Base-by-base conservation (phyloP, 306 rosid species). In the Malus orientalis region DNA sequence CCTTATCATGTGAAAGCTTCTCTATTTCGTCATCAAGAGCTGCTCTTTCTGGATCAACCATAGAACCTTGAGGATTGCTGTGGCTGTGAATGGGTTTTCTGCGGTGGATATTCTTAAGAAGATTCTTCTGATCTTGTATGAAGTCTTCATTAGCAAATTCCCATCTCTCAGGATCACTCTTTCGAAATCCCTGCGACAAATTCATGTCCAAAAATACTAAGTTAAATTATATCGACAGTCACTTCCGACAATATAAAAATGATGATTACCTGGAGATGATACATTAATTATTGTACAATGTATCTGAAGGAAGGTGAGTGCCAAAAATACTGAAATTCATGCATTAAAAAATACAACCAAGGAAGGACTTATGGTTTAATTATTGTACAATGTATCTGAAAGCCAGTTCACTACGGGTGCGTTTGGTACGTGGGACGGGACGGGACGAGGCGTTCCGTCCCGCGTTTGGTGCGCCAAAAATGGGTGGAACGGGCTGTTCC, bases 11-110 rank as follows among this genome's bases (percentile, higher is more conserved):
- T 1, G 89, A 73, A 71, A 96, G 89, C 84, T 82, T 92, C 63
- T 92, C 98, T 53, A 92, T 89, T 82, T 91, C 98, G 58, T 96
- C 97, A 77, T 93, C 98, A 71, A 86, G 88, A 62, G 89, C 87
- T 70, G 96, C 92, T 85, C 98, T 86, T 79, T 96, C 99, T 32
- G 92, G 87, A 89, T 96, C 96, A 59, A 78, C 86, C 30, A 47
- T 54, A 74, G 99, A 82, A 71, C 93, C 93, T 38, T 89, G 99
- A 76, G 99, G 97, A 74, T 87, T 81, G 80, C 99, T 96, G 82
- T 96, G 99, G 83, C 99, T 96, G 82, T 96, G 99, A 67, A 96
- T 91, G 55, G 99, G 99, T 85, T 96, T 96, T 84, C 98, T 85
- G 42, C 99, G 97, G 83, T 96, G 91, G 83, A 96, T 96, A 78